These are phyloP conservation scores for Vanderwaltozyma polyspora DNA, from an alignment of 805 yeast genomes.

Conservation along the genomic window DNA sequence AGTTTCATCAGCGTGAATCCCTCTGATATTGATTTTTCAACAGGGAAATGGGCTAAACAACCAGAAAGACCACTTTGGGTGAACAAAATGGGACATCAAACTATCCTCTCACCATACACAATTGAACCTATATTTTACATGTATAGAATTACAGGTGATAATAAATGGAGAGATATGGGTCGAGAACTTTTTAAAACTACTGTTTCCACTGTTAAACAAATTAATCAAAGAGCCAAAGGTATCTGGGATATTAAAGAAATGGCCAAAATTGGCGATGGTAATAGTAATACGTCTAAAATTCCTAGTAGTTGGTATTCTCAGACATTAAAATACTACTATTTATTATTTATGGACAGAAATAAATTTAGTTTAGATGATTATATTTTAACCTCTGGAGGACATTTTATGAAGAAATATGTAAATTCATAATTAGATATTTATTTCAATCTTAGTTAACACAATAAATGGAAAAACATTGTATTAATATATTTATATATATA, in stretches of 20 bases:
- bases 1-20: background rate
- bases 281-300: slow-evolving; percentile 14
- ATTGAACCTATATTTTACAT: slow-evolving; percentile 49
- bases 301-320: slow-evolving; percentile 50
- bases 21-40: slow-evolving; percentile 6
- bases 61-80: slow-evolving; percentile 27
- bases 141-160: slow-evolving; percentile 51
- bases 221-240: slow-evolving; percentile 30
- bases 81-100: slow-evolving; percentile 27
- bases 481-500: too few species aligned
- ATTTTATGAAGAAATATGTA: slow-evolving; percentile 32
- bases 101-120: slow-evolving; percentile 48
- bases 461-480: too few species aligned
- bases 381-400: slow-evolving; percentile 54
- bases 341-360: slow-evolving; percentile 36
- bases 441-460: too few species aligned
- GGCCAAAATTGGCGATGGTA: slow-evolving; percentile 25
- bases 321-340: slow-evolving; percentile 45
- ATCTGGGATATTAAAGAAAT: slow-evolving; percentile 28
- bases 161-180: slow-evolving; percentile 45
- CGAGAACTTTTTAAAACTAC: slow-evolving; percentile 35
- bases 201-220: slow-evolving; percentile 20
- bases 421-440: too few species aligned
- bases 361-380: slow-evolving; percentile 39
- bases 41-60: slow-evolving; percentile 14